Base-by-base conservation (phyloP, 495 filamentous ascomycete genomes). In the Hyaloscypha bicolor region DNA sequence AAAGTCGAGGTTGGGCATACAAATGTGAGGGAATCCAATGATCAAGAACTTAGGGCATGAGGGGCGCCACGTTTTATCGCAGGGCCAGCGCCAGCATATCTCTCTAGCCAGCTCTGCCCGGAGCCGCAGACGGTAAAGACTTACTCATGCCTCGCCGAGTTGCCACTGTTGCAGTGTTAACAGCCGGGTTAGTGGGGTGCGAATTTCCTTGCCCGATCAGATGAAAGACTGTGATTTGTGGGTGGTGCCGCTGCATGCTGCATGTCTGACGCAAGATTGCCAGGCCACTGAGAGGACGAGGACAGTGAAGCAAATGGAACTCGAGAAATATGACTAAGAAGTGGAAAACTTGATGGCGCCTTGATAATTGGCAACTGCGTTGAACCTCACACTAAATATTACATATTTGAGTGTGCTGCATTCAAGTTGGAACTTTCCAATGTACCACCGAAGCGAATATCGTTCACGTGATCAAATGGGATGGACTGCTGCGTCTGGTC, bases 231-330 rank as follows among this genome's bases (percentile, higher is more conserved):
- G 51, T 53, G 33, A 37, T 53, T 53, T 19, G 22, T 53, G 22
- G 51, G 51, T 53, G 51, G 4, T 4, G 6, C 51, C 51, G 22
- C 51, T 25, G 51, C 51, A 19, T n/a, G 4, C 16, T 53, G 51
- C 51, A 53, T 53, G 51, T 53, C 51, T 53, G 51, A 53, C 22
- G 51, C 51, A 53, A 53, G 16, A 37, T 37, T 37, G 33, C 33
- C 5, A 37, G 33, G 33, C 33, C 9, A 9, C 9, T 37, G 33
- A 37, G 33, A 37, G 33, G 33, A 37, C 33, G 33, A 37, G 33
- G 33, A n/a, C n/a, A 37, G 33, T 37, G 33, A 37, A 37, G 33
- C 33, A 4, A 37, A 9, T 4, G 33, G 33, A 37, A 37, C 33
- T 37, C 9, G 33, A 37, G 4, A 9, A 5, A 9, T 37, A 37